phyloP scores from a whole-genome alignment of 2,329 filamentous ascomycete species.

The Aspergillus intermedius region DNA sequence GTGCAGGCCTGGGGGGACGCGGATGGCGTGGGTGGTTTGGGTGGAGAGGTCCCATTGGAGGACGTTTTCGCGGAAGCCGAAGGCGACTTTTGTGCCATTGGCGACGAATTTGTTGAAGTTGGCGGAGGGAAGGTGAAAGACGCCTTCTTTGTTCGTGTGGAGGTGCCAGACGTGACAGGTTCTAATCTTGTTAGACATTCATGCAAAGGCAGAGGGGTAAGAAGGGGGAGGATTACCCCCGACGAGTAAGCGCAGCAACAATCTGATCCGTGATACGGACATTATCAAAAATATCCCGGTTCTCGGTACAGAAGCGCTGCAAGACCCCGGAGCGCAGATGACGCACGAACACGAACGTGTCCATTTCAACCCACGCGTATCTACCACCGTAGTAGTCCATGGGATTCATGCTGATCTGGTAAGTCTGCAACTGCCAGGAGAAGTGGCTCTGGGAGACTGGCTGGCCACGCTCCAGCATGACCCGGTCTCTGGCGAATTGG shows the following conservation, averaged over 20 bases:
- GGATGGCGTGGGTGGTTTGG: constrained; percentile 10
- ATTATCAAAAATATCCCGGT: constrained; percentile 12
- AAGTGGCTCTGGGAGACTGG: constrained; percentile 7
- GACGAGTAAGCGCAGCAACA: constrained; percentile 14
- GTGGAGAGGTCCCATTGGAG: constrained; percentile 19
- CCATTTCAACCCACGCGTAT: constrained; percentile 14
- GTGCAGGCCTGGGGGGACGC: constrained; percentile 3
- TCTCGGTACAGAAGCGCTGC: constrained; percentile 15
- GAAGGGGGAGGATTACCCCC: constrained; percentile 14
- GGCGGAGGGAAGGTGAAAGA: constrained; percentile 23
- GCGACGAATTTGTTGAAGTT: constrained; percentile 12
- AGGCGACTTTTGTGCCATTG: constrained; percentile 15
- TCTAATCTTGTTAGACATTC: constrained; percentile 10
- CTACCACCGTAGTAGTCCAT: constrained; percentile 16
- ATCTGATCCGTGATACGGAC: constrained; percentile 16
- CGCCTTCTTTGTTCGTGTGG: constrained; percentile 11
- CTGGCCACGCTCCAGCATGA: constrained; percentile 18
- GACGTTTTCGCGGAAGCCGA: constrained; percentile 13
- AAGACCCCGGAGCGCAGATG: constrained; percentile 6
- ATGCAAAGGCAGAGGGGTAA: background rate
- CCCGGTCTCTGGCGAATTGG: constrained; percentile 16
- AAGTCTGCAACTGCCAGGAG: background rate
- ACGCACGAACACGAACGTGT: constrained; percentile 9
- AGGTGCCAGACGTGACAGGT: constrained; percentile 28
- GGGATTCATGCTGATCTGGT: background rate